phyloP scores from a whole-genome alignment of 1,139 yeast genomes.

The Candida glucosophila region DNA sequence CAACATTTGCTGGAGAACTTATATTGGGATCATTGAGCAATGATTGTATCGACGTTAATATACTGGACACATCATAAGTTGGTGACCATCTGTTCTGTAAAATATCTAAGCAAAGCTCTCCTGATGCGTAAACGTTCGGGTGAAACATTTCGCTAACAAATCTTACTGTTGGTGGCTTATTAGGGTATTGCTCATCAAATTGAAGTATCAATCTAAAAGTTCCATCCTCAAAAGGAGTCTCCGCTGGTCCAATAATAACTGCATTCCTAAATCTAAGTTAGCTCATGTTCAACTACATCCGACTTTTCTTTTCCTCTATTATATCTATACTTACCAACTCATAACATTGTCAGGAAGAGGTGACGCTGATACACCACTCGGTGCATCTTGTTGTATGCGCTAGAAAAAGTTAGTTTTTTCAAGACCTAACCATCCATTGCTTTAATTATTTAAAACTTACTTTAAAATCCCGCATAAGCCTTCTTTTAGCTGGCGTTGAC shows the following conservation, averaged over 20 bases:
- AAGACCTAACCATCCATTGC: background rate
- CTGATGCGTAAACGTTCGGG: constrained; percentile 93
- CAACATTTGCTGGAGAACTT: constrained; percentile 95
- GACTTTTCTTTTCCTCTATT: background rate
- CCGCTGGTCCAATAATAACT: constrained; percentile 94
- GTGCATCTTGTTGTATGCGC: constrained; percentile 98
- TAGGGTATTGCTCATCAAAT: constrained; percentile 96
- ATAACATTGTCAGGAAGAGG: constrained; percentile 95
- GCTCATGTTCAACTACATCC: constrained; percentile 1
- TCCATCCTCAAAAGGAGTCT: constrained; percentile 97
- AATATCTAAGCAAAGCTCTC: constrained; percentile 92
- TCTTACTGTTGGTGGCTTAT: constrained; percentile 90
- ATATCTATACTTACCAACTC: constrained; percentile 50
- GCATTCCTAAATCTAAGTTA: constrained; percentile 54
- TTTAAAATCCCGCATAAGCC: constrained; percentile 97
- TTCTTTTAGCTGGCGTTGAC: constrained; percentile 98
- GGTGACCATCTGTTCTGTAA: constrained; percentile 98
- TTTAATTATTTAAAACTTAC: constrained; percentile 34
- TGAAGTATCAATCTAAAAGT: constrained; percentile 81
- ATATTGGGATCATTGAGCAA: constrained; percentile 93
- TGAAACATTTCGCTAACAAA: constrained; percentile 94
- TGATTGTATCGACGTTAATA: constrained; percentile 80
- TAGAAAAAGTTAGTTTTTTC: constrained; percentile 15
- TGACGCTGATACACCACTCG: constrained; percentile 95
- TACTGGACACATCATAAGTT: constrained; percentile 96